Base-by-base conservation (phyloP, 805 yeast species). In the Martiniozyma abietophila region DNA sequence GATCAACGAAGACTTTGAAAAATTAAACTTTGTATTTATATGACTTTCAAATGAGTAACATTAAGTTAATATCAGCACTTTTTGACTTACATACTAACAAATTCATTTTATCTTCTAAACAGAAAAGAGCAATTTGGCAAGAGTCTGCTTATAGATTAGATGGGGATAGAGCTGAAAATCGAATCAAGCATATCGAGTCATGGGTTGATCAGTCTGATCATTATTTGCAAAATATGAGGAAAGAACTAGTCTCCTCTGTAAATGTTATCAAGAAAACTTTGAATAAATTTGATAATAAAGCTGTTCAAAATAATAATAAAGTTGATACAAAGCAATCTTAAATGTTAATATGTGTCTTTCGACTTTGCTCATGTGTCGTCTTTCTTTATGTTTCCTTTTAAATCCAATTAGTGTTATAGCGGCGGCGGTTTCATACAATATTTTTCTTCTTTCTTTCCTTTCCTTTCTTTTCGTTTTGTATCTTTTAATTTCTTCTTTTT, bases 141-240 rank as follows among this genome's bases (percentile, higher is more conserved):
- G 53, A 51, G 25, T 37, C 53, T 1, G 56, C 49, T 1, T 40
- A 43, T 29, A 39, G 46, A 22, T 31, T 45, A 21, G 56, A 51
- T 27, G 46, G 46, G 11, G 42, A 37, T n/a, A 34, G 48, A n/a
- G 46, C 52, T 8, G 29, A 45, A 4, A 29, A 20, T 5, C 32
- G 50, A 17, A 31, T 50, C 11, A 29, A 39, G 18, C 26, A 23
- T 3, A 29, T 43, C 11, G 50, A 44, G 25, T 20, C 34, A 6
- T 50, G 53, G 54, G 35, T 46, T 2, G 20, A 32, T 4, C 39
- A 42, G 14, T 32, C 48, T 10, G 46, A 46, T 19, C 33, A 30
- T 3, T 41, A 42, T 20, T 12, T 46, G 7, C 41, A 42, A 9
- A 22, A 27, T 5, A 25, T 39, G 29, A 32, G 44, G 18, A 38